These are phyloP conservation scores for Jamesozyma piceae DNA, from an alignment of 805 yeast genomes.

Conservation along the genomic window DNA sequence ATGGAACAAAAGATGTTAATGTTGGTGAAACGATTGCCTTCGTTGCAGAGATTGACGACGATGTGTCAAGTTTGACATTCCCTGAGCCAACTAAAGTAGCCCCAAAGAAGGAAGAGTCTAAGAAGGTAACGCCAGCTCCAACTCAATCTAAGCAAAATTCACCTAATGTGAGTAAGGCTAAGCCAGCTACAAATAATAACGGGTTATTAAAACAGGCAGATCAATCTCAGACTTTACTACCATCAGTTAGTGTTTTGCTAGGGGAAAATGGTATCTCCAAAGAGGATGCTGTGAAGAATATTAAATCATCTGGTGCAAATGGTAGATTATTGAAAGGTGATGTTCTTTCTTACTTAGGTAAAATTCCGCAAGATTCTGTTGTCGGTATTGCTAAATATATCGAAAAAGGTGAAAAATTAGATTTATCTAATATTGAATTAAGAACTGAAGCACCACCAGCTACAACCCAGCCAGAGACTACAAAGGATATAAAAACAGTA, in stretches of 20 bases:
- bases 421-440: constrained; percentile 55
- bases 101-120: constrained; percentile 12
- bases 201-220: constrained; percentile 40
- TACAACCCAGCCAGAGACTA: constrained; percentile 10
- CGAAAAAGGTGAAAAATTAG: constrained; percentile 50
- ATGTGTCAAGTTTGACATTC: constrained; percentile 55
- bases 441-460: constrained; percentile 25
- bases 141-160: neutral
- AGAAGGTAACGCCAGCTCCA: neutral
- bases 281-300: constrained; percentile 61
- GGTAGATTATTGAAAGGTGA: constrained; percentile 89
- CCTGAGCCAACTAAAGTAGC: constrained; percentile 26
- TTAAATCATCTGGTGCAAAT: constrained; percentile 78
- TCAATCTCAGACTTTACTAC: constrained; percentile 57
- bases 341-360: constrained; percentile 73
- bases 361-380: constrained; percentile 50
- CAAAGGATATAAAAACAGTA: constrained; percentile 8
- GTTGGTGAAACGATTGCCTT: constrained; percentile 90
- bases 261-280: constrained; percentile 51
- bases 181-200: neutral
- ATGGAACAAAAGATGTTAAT: constrained; percentile 70
- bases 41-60: constrained; percentile 82
- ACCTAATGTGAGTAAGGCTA: neutral
- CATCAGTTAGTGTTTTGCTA: constrained; percentile 67
- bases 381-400: constrained; percentile 46